Base-by-base conservation (phyloP, 2,329 filamentous ascomycete species). In the Aspergillus sp. region DNA sequence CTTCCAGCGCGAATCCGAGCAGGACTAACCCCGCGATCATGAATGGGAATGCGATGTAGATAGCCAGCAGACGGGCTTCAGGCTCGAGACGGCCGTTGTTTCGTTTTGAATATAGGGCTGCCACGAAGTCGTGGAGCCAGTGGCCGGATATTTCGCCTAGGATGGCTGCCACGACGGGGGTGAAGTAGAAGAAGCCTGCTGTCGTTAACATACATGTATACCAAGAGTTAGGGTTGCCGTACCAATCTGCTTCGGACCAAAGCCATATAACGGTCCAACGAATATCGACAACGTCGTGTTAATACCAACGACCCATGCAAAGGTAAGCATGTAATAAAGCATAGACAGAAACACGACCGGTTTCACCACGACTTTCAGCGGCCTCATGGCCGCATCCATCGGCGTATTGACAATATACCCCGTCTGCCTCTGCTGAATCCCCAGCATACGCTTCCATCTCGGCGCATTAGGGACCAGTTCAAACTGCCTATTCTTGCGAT, bases 261-360 rank as follows among this genome's bases (percentile, higher is more conserved):
- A 83, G 11, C 76, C 74, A 64, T 85, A 84, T 3, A 82, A 68
- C 0, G 78, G 78, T 1, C 74, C 73, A 3, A 85, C 71, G 57
- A 84, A 80, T 19, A 84, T 81, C 45, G 80, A 74, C 0, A 83
- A 72, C 0, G 82, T 84, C 0, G 82, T 83, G 64, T 85, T 85
- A 68, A 85, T 81, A 5, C 82, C 82, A 19, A 76, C 70, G 22
- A 77, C 70, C 75, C 75, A 77, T 1, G 73, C 73, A 59, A 76
- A 77, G 3, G 69, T 75, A 13, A 78, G 60, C 24, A 76, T 59
- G 56, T 78, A 78, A 56, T 76, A 77, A 8, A 78, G 37, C 2
- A 60, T 63, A 0, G 69, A 64, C 0, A 75, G 54, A 39, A 76
- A 63, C 2, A 79, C 70, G 0, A 75, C 71, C 2, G 72, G 71